phyloP scores from a whole-genome alignment of 768 basidiomycete genomes.

The Calocera viscosa region DNA sequence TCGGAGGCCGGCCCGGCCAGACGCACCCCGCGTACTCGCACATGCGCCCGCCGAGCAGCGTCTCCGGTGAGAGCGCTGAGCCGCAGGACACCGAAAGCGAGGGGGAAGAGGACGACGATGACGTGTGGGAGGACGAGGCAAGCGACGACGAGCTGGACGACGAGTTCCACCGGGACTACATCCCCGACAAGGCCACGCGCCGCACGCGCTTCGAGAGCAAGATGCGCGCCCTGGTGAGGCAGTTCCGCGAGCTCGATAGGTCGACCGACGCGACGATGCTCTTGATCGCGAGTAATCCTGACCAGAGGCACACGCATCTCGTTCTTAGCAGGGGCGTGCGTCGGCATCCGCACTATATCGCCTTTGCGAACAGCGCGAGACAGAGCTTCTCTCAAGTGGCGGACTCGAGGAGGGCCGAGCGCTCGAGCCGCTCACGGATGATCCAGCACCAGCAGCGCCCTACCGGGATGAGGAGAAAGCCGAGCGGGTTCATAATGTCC shows the following conservation, averaged over 20 bases:
- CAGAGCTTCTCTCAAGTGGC: slow-evolving; percentile 11
- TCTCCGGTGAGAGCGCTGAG: slow-evolving; percentile 12
- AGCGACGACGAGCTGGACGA: slow-evolving; percentile 15
- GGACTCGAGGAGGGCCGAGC: slow-evolving; percentile 10
- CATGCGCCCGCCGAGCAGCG: background rate
- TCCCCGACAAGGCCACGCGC: slow-evolving; percentile 12
- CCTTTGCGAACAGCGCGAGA: slow-evolving; percentile 13
- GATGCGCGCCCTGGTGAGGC: slow-evolving; percentile 13
- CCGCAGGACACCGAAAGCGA: slow-evolving; percentile 13
- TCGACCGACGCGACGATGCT: slow-evolving; percentile 16
- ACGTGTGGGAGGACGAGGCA: slow-evolving; percentile 15
- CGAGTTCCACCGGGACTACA: slow-evolving; percentile 16
- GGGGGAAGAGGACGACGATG: slow-evolving; percentile 16
- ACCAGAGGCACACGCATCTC: slow-evolving; percentile 11
- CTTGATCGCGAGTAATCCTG: slow-evolving; percentile 11
- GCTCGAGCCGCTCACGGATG: background rate
- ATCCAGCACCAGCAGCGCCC: background rate
- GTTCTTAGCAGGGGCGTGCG: slow-evolving; percentile 11
- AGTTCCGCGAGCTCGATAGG: slow-evolving; percentile 17
- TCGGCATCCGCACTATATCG: slow-evolving; percentile 13
- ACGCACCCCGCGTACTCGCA: slow-evolving; percentile 8
- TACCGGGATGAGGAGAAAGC: background rate
- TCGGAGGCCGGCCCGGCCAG: background rate
- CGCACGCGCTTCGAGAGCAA: slow-evolving; percentile 15
- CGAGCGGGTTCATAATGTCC: background rate